phyloP scores from a whole-genome alignment of 208 protist genomes.

The Herpetomonas muscarum region DNA sequence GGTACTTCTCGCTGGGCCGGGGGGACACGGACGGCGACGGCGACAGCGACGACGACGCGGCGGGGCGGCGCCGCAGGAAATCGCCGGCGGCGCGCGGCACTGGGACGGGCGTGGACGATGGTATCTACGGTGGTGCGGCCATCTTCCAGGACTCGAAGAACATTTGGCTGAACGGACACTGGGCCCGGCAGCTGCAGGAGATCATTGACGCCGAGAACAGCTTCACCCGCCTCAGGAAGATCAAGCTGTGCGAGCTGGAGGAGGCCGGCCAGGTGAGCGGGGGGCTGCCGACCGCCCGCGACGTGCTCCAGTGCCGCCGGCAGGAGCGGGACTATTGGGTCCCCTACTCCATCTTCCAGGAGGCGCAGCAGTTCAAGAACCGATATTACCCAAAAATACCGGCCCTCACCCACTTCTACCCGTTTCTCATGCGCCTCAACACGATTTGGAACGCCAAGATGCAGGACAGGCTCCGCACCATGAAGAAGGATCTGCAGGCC shows the following conservation, averaged over 20 bases:
- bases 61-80: background rate
- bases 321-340: constrained; percentile 85
- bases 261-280: constrained; percentile 6
- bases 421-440: constrained; percentile 79
- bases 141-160: constrained; percentile 66
- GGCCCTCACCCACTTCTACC: constrained; percentile 72
- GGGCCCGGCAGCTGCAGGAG: constrained; percentile 58
- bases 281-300: constrained; percentile 21
- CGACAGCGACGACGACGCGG: constrained; percentile 7
- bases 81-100: background rate
- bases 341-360: constrained; percentile 67
- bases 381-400: constrained; percentile 63
- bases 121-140: constrained; percentile 63
- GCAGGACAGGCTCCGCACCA: constrained; percentile 43
- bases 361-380: constrained; percentile 84
- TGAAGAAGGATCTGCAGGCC: constrained; percentile 23
- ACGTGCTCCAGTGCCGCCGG: constrained; percentile 71
- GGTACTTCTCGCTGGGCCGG: constrained; percentile 23
- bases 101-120: constrained; percentile 76
- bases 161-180: constrained; percentile 76
- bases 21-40: background rate
- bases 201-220: constrained; percentile 71
- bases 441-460: constrained; percentile 66
- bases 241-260: constrained; percentile 65
- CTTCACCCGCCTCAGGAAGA: constrained; percentile 54